Conservation (phyloP, 441 rosid genomes). For the Isatis lusitanica region DNA sequence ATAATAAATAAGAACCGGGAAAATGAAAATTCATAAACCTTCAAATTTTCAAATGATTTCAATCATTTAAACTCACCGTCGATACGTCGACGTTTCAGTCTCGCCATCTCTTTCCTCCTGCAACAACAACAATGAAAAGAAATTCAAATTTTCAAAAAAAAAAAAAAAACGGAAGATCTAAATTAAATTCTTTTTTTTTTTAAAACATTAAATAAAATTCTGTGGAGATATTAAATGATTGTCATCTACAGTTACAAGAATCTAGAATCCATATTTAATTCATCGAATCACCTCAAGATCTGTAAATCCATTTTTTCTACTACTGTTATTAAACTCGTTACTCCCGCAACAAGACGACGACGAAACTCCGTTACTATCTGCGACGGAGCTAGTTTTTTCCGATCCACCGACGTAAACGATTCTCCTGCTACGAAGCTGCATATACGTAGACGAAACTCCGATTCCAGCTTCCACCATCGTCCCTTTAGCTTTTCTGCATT, state of each 20-base stretch:
- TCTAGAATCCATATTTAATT: conserved; percentile 36
- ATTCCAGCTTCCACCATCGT: conserved; percentile 42
- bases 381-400: conserved; percentile 36
- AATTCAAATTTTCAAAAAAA: conserved; percentile 23
- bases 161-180: neutral
- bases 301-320: conserved; percentile 32
- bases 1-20: conserved; percentile 30
- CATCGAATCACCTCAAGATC: conserved; percentile 61
- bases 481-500: conserved; percentile 40
- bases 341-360: conserved; percentile 60
- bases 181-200: neutral
- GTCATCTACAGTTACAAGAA: conserved; percentile 39
- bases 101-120: conserved; percentile 59
- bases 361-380: conserved; percentile 27
- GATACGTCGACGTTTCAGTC: conserved; percentile 57
- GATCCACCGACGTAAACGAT: conserved; percentile 19
- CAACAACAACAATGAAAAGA: conserved; percentile 9
- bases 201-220: neutral
- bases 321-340: conserved; percentile 44
- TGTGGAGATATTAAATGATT: conserved; percentile 17
- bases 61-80: conserved; percentile 25
- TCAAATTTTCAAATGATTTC: conserved; percentile 29
- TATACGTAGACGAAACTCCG: conserved; percentile 37
- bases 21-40: conserved; percentile 8
- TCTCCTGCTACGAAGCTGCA: conserved; percentile 46